phyloP scores from a whole-genome alignment of 257 asterid species.

The Nicotiana obtusifolia region DNA sequence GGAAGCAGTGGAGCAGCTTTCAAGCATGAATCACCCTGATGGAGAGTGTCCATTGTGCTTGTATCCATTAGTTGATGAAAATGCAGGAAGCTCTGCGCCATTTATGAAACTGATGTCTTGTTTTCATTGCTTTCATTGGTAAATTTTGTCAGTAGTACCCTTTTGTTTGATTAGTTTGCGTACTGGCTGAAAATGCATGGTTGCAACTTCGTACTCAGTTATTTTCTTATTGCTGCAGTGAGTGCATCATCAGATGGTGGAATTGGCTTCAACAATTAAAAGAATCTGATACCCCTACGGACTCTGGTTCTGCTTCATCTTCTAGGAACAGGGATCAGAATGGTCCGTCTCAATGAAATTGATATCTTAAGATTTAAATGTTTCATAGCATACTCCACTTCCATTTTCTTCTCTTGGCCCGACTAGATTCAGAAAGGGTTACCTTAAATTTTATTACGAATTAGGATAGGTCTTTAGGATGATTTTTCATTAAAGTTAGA shows the following conservation, averaged over 20 bases:
- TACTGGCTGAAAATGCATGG: background rate
- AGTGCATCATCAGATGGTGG: constrained; percentile 88
- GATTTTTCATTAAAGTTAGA: background rate
- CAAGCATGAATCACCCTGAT: constrained; percentile 90
- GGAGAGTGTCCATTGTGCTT: constrained; percentile 89
- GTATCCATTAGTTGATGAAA: constrained; percentile 71
- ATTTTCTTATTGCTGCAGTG: constrained; percentile 40
- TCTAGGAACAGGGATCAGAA: constrained; percentile 31
- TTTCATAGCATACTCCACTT: background rate
- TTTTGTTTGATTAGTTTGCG: background rate
- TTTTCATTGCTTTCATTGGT: constrained; percentile 98
- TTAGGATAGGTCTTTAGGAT: background rate
- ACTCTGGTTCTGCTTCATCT: constrained; percentile 36
- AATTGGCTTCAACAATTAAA: constrained; percentile 51
- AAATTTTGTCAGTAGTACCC: constrained; percentile 13
- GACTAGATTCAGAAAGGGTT: background rate
- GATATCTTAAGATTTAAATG: background rate
- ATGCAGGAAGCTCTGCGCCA: constrained; percentile 37
- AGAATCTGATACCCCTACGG: constrained; percentile 33
- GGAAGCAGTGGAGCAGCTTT: constrained; percentile 96
- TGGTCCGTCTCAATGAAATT: constrained; percentile 32
- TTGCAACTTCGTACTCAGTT: constrained; percentile 9
- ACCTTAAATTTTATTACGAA: background rate
- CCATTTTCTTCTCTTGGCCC: background rate
- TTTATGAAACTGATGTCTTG: constrained; percentile 99